A percentile compares a stretch with the other conserved stretches of the same genome.
These are phyloP conservation scores for Cytospora chrysosperma DNA, from an alignment of 2,329 filamentous ascomycete species.

Conservation along the genomic window DNA sequence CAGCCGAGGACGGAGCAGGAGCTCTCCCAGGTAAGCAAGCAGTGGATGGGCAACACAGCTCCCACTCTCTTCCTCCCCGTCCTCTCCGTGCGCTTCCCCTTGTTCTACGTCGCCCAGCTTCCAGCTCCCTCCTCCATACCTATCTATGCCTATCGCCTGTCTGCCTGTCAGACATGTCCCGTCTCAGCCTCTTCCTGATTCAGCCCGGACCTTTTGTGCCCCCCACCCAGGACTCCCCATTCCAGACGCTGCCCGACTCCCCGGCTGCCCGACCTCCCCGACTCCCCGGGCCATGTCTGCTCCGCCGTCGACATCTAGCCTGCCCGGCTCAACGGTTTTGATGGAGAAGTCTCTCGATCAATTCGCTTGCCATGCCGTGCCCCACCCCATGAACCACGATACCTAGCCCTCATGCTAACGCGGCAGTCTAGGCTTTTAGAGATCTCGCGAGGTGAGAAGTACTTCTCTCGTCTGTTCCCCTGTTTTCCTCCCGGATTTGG, in stretches of 20 bases:
- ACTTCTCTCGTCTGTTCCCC: not conserved
- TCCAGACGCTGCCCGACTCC: not conserved
- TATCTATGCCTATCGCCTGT: not conserved
- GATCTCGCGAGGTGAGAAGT: constrained; percentile 34
- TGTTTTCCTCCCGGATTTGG: constrained; percentile 4
- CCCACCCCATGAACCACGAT: not conserved
- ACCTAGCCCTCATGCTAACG: constrained; percentile 23
- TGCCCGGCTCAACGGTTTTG: not conserved
- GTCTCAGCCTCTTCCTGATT: not conserved
- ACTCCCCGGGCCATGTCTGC: not conserved
- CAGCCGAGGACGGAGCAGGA: constrained; percentile 19
- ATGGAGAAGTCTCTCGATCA: not conserved
- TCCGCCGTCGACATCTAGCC: not conserved
- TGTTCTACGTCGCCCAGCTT: not conserved
- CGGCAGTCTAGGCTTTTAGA: constrained; percentile 32
- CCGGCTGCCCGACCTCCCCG: not conserved
- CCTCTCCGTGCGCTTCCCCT: not conserved
- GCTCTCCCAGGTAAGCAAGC: constrained; percentile 19
- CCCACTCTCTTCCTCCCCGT: not conserved
- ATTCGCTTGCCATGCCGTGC: not conserved
- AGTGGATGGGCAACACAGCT: not conserved
- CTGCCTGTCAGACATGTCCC: not conserved
- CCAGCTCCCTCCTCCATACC: too few relatives aligned
- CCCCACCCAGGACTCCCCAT: not conserved
- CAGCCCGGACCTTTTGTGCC: not conserved